Percentiles rank a stretch among this genome's conserved stretches.
Conservation (phyloP, 371 early-diverging fungal species). For the Lichtheimia corymbifera region DNA sequence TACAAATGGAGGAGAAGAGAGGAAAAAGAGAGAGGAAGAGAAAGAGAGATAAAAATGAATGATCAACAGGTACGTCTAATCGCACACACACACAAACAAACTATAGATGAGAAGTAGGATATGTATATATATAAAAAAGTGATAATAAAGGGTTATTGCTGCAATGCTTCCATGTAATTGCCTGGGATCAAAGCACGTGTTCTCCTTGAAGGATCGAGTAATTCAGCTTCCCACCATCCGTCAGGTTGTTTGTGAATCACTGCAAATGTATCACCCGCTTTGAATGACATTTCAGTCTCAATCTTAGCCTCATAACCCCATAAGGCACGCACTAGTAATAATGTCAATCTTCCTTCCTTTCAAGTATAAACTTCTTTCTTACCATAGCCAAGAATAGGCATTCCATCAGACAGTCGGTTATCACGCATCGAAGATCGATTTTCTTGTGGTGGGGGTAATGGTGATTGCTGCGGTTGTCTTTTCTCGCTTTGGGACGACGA, state of each 20-base stretch:
- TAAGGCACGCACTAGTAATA: constrained; percentile 17
- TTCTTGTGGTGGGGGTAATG: too few species aligned
- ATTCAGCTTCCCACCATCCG: constrained; percentile 56
- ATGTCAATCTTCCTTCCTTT: neutral
- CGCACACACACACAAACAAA: too few species aligned
- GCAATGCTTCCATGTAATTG: constrained; percentile 38
- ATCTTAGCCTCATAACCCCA: constrained; percentile 47
- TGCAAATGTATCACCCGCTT: constrained; percentile 38
- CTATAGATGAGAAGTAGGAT: too few species aligned
- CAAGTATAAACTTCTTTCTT: neutral
- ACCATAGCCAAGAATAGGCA: constrained; percentile 14
- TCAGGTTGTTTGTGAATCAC: constrained; percentile 44
- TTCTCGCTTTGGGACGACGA: neutral
- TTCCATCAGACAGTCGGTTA: constrained; percentile 1
- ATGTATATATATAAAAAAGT: too few species aligned
- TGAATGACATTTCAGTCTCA: constrained; percentile 41
- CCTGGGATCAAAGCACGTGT: constrained; percentile 50
- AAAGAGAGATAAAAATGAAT: constrained; percentile 3
- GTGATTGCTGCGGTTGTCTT: constrained; percentile 6
- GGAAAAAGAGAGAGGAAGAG: constrained; percentile 8
- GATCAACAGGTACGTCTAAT: too few species aligned
- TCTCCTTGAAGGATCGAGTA: constrained; percentile 20
- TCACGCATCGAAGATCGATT: neutral
- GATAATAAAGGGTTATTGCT: neutral
- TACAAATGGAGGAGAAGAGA: constrained; percentile 1